Percentiles rank a stretch among this genome's conserved stretches.
Conservation (phyloP, 2,329 filamentous ascomycete species). For the Talaromyces sp. region DNA sequence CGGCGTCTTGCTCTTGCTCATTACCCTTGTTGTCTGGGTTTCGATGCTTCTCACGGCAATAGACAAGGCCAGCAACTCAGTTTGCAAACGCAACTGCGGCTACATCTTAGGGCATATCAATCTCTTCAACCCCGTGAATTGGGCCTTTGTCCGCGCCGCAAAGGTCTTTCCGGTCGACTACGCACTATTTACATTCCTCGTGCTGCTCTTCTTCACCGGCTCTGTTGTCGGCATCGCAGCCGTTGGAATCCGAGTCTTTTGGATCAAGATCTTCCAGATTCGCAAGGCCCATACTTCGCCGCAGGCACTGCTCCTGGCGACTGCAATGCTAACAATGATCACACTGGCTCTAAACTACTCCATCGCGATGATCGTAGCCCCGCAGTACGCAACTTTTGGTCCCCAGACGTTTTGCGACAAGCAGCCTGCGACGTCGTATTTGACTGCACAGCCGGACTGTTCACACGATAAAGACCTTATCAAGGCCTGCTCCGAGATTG, state of each 20-base stretch:
- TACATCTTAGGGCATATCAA: slow-evolving; percentile 86
- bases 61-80: slow-evolving; percentile 92
- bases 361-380: slow-evolving; percentile 87
- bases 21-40: slow-evolving; percentile 73
- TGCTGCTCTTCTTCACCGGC: slow-evolving; percentile 82
- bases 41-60: slow-evolving; percentile 95
- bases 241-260: slow-evolving; percentile 91
- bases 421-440: slow-evolving; percentile 49
- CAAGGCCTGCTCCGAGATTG: slow-evolving; percentile 74
- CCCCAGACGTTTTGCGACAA: slow-evolving; percentile 91
- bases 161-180: slow-evolving; percentile 90
- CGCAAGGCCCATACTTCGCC: slow-evolving; percentile 83
- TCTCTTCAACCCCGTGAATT: slow-evolving; percentile 94
- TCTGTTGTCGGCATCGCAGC: slow-evolving; percentile 81
- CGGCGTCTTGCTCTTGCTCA: slow-evolving; percentile 69
- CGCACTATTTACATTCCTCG: slow-evolving; percentile 75
- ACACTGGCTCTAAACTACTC: slow-evolving; percentile 90
- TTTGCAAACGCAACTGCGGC: slow-evolving; percentile 85
- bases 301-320: slow-evolving; percentile 85
- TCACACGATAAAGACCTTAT: slow-evolving; percentile 62
- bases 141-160: slow-evolving; percentile 74
- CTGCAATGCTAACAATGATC: slow-evolving; percentile 84
- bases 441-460: slow-evolving; percentile 71
- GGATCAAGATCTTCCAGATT: slow-evolving; percentile 90
- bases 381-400: slow-evolving; percentile 90